These are phyloP conservation scores for Hemisphaericaspora nanyangensis DNA, from an alignment of 805 yeast species.

Conservation along the genomic window DNA sequence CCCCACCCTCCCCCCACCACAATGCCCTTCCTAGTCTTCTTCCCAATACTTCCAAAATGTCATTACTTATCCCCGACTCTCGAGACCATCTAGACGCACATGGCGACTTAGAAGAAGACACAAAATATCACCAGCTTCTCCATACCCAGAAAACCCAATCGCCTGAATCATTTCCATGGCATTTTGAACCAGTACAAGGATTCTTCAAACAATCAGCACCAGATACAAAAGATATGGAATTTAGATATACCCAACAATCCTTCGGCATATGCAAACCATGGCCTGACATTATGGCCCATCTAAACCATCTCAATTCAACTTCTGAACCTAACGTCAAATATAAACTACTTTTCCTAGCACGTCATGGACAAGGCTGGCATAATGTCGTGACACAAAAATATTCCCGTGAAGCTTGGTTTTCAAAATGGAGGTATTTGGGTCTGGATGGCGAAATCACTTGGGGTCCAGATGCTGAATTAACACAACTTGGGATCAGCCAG, in stretches of 20 bases:
- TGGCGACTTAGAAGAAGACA: conserved; percentile 18
- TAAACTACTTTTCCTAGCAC: conserved; percentile 49
- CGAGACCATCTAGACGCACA: conserved; percentile 27
- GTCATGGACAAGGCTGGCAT: conserved; percentile 69
- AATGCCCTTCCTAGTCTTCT: too few relatives aligned
- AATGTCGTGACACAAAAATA: conserved; percentile 49
- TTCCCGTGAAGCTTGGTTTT: conserved; percentile 51
- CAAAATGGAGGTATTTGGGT: conserved; percentile 45
- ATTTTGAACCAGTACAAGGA: conserved; percentile 41
- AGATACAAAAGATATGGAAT: conserved; percentile 37
- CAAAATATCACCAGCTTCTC: conserved; percentile 11
- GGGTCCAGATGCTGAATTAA: conserved; percentile 58
- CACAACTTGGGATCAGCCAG: conserved; percentile 50
- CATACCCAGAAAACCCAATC: conserved; percentile 8
- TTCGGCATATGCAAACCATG: conserved; percentile 43
- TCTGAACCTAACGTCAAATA: conserved; percentile 31
- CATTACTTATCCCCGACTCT: conserved; percentile 20
- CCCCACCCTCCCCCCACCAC: too few relatives aligned
- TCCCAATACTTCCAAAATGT: conserved; percentile 8
- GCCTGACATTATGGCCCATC: conserved; percentile 24
- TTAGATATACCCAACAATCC: conserved; percentile 34
- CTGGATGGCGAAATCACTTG: conserved; percentile 52
- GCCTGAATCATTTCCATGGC: conserved; percentile 30
- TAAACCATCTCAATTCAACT: conserved; percentile 28
- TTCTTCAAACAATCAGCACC: conserved; percentile 43